phyloP scores from a whole-genome alignment of 305 asterid species.

The Fraxinus angustifolia region DNA sequence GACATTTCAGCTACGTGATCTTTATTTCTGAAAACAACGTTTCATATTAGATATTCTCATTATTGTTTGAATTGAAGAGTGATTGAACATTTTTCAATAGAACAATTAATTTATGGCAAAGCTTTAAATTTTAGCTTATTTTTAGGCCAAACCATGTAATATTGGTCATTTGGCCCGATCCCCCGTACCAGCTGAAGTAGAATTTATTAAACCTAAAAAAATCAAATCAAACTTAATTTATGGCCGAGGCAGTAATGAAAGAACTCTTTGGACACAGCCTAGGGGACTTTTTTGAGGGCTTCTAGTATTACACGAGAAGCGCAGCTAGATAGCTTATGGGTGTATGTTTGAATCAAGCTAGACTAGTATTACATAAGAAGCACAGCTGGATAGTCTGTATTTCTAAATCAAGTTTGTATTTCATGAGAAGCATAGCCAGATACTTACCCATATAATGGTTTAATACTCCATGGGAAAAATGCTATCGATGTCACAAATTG shows the following conservation, averaged over 20 bases:
- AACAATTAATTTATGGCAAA: neutral
- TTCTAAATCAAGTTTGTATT: neutral
- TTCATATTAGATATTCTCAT: neutral
- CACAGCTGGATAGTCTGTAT: neutral
- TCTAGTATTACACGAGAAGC: neutral
- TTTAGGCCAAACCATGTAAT: neutral
- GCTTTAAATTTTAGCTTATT: conserved; percentile 5
- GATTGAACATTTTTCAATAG: neutral
- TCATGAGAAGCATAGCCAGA: conserved; percentile 15
- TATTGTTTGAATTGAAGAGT: neutral
- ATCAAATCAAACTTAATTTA: neutral
- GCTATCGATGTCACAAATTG: conserved; percentile 85
- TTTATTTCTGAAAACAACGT: conserved; percentile 7
- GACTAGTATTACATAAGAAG: neutral
- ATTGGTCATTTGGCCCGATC: neutral
- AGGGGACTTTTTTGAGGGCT: neutral
- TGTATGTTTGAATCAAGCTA: neutral
- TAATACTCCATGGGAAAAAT: conserved; percentile 92
- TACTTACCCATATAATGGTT: conserved; percentile 81
- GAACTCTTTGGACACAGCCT: conserved; percentile 9
- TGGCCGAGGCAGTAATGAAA: conserved; percentile 1
- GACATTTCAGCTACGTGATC: conserved; percentile 3
- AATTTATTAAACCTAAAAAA: neutral
- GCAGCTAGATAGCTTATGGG: neutral
- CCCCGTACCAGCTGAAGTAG: neutral